Percentiles rank a stretch among this genome's conserved stretches.
These are phyloP conservation scores for Ophiostoma sp. DNA, from an alignment of 2,329 filamentous ascomycete genomes.

Conservation along the genomic window DNA sequence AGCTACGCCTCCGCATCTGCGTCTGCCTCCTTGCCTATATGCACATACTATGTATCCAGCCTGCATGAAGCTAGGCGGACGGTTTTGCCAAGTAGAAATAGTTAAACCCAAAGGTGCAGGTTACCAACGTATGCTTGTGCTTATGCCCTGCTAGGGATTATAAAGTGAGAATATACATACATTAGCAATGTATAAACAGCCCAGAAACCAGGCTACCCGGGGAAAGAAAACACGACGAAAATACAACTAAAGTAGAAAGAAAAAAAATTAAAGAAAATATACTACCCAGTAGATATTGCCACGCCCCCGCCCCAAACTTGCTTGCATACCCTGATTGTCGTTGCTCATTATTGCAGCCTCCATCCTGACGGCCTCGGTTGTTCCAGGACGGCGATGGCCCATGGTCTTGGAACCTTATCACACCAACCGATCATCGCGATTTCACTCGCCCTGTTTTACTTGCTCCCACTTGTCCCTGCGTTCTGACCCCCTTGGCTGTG, in stretches of 20 bases:
- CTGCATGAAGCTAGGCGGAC: background rate
- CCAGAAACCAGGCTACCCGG: background rate
- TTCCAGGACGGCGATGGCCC: background rate
- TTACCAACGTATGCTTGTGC: background rate
- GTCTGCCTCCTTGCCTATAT: background rate
- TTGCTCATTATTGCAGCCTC: constrained; percentile 3
- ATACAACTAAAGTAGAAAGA: too few species aligned
- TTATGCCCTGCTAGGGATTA: background rate
- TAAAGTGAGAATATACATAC: background rate
- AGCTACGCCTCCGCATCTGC: background rate
- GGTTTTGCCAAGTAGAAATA: background rate
- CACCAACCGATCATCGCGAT: background rate
- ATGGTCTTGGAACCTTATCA: background rate
- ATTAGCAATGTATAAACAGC: background rate
- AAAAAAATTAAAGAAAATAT: background rate
- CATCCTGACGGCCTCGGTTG: background rate
- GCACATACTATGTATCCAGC: background rate
- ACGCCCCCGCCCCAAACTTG: constrained; percentile 3
- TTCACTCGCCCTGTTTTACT: background rate
- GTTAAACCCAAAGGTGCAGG: background rate
- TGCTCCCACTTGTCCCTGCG: background rate
- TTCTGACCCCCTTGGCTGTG: background rate
- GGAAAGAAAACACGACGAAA: background rate
- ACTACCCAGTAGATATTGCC: background rate
- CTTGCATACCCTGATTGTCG: constrained; percentile 4